These are phyloP conservation scores for Mycena galericulata DNA, from an alignment of 768 basidiomycete genomes.

Conservation along the genomic window DNA sequence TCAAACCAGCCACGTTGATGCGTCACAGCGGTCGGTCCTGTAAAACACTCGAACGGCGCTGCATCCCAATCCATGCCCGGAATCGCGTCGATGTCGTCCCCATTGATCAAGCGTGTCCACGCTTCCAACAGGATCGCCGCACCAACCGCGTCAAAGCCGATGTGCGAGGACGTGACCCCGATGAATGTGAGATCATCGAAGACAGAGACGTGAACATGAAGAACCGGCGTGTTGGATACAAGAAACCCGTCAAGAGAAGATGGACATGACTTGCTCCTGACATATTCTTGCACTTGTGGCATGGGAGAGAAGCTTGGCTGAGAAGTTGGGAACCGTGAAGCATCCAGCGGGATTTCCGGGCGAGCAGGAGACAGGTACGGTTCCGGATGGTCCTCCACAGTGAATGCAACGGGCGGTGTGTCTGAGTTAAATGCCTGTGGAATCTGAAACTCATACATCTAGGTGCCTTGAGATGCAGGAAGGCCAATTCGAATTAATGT, in stretches of 20 bases:
- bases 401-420: background rate
- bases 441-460: slow-evolving; percentile 22
- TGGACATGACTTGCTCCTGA: background rate
- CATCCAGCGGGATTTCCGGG: background rate
- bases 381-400: background rate
- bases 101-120: slow-evolving; percentile 14
- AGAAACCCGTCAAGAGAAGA: background rate
- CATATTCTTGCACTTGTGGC: background rate
- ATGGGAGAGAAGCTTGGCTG: background rate
- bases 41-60: background rate
- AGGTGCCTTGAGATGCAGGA: background rate
- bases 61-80: slow-evolving; percentile 19
- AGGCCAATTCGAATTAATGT: background rate
- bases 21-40: background rate
- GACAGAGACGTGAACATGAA: slow-evolving; percentile 14
- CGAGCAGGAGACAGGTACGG: background rate
- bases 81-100: slow-evolving; percentile 9
- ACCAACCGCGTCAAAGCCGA: slow-evolving; percentile 12
- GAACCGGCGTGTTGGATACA: background rate
- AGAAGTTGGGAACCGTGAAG: background rate
- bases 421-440: slow-evolving; percentile 6
- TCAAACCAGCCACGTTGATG: slow-evolving; percentile 2
- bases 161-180: slow-evolving; percentile 10
- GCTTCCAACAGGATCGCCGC: slow-evolving; percentile 1
- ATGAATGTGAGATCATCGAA: slow-evolving; percentile 27